A percentile compares a stretch with the other conserved stretches of the same genome.
phyloP scores from a whole-genome alignment of 345 rosid genomes.

The Bruguiera sexangula region DNA sequence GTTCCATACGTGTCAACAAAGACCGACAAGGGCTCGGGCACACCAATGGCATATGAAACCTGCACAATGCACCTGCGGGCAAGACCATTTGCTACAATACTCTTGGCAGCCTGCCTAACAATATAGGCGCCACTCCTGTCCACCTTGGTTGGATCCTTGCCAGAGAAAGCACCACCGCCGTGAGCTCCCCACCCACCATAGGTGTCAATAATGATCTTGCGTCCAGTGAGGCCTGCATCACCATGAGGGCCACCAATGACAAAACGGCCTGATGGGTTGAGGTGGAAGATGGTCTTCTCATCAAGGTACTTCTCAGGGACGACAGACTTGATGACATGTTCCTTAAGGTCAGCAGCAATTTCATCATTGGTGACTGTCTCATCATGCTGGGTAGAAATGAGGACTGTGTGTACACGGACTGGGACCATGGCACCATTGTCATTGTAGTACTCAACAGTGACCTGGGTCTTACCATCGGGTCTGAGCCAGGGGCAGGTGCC shows the following conservation, averaged over 20 bases:
- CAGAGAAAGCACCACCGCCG: conserved; percentile 41
- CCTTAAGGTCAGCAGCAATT: conserved; percentile 37
- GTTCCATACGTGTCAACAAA: conserved; percentile 33
- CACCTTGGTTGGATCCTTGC: conserved; percentile 41
- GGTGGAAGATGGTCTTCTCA: conserved; percentile 42
- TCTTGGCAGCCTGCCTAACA: conserved; percentile 40
- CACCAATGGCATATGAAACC: conserved; percentile 38
- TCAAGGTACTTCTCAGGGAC: conserved; percentile 40
- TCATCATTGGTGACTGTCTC: conserved; percentile 40
- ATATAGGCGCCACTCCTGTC: conserved; percentile 39
- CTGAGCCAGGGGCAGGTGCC: conserved; percentile 38
- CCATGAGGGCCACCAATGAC: conserved; percentile 41
- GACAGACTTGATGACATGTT: conserved; percentile 37
- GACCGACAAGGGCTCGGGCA: conserved; percentile 35
- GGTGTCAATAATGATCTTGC: conserved; percentile 38
- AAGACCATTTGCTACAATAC: conserved; percentile 36
- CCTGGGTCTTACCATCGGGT: conserved; percentile 40
- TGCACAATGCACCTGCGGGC: conserved; percentile 39
- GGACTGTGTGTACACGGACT: conserved; percentile 37
- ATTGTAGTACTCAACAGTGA: conserved; percentile 34
- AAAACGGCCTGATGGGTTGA: conserved; percentile 38
- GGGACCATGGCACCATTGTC: conserved; percentile 40
- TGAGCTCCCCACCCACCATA: conserved; percentile 43
- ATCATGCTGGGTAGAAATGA: conserved; percentile 38
- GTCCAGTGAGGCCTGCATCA: conserved; percentile 41